Evolutionary conservation across 148 eudicot species (phyloP), one percentile per base, ranked within the genome.

Genomic region (Silene latifolia): DNA sequence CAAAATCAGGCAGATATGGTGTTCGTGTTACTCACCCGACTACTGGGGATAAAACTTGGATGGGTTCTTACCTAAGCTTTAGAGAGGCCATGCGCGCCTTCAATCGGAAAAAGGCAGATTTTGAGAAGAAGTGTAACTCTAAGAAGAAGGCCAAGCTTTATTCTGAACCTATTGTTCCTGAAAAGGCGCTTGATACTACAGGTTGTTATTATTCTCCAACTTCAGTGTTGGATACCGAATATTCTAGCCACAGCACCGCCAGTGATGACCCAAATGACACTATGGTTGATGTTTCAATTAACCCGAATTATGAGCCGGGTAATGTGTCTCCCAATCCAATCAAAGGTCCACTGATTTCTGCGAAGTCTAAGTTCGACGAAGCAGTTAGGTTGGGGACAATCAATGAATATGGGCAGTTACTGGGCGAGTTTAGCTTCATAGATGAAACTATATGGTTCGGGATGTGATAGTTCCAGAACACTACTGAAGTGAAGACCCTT

Each of bases 1-100:
- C 72, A 7, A 83, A 76, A 29, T 15, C 80, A 5, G 82, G 85
- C n/a, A 72, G 72, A 21, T 83, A 69, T 70, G 78, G 72, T 51
- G 85, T 67, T 61, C 57, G 57, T 54, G 72, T 76, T 60, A 29
- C 72, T 69, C 17, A 69, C 66, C 77, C 80, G 9, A 58, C n/a
- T 21, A 12, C 63, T 0, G 74, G 77, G 23, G 61, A 44, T 57
- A 59, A 32, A 44, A 21, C 48, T 46, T 77, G 79, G 46, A 18
- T 83, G 76, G 56, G 80, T 69, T 73, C 76, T 69, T 83, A 61
- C 63, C 58, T n/a, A 53, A 83, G 77, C 25, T 15, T 67, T 24
- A 74, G 78, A 62, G 77, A 80, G 70, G 79, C 77, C 29, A 63
- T 54, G 8, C 59, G 63, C 35, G 72, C 69, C 15, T 20, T n/a